Evolutionary conservation across 2,329 filamentous ascomycete species (phyloP), one percentile per base, ranked within the genome.

Genomic region (Aspergillus neoniger): DNA sequence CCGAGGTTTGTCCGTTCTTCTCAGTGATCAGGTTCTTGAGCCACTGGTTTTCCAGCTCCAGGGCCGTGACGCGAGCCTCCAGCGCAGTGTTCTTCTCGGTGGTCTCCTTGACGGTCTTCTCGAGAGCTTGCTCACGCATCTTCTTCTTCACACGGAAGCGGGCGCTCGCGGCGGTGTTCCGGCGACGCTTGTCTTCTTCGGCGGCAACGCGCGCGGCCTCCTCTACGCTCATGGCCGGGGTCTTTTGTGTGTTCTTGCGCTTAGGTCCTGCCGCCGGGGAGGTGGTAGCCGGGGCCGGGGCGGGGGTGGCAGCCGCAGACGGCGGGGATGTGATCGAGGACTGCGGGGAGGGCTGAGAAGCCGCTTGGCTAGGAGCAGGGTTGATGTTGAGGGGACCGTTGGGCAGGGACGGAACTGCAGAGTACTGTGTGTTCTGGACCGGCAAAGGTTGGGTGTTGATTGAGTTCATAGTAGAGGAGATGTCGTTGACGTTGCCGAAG

Each of bases 91-190:
- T 90, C 79, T 92, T 92, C 23, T 94, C 90, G 36, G 85, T 86
- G 79, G 93, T 91, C 66, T 96, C 92, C 78, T 93, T 92, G 70
- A 91, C 88, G 4, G 86, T 89, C 74, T 86, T 87, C 76, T 94
- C 91, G 52, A 96, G 85, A 6, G 91, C 90, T 76, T 92, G 89
- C 81, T 96, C 92, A 47, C 92, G 89, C 80, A 94, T 91, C 86
- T 96, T 96, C 88, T 96, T 96, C 87, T 96, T 96, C 70, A 96
- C 88, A 60, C 92, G 89, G 84, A 96, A 96, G 36, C 92, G 89
- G n/a, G 92, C 92, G 66, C 89, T 92, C 54, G 92, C 92, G 15
- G 92, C 92, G 1, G 92, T 96, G 79, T 96, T 96, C 63, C 92
- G 88, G 63, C 91, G 87, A 59, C 92, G 89, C 83, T 96, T 96